Evolutionary conservation across 768 basidiomycete genomes (phyloP), one percentile per base, ranked within the genome.

Genomic region (Mycena rosella): DNA sequence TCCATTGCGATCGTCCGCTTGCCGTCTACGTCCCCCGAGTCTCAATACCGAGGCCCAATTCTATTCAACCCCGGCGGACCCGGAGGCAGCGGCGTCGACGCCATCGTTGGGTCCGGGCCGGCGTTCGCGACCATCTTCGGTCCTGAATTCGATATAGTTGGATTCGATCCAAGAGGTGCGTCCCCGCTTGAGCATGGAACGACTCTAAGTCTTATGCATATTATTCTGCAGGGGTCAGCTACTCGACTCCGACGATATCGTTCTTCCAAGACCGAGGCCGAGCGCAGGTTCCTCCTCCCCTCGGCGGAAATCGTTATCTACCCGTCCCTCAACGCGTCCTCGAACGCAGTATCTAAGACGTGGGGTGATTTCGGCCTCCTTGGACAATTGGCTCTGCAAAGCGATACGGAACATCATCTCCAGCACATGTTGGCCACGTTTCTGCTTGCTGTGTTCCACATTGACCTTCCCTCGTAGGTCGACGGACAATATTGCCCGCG

Each of bases 301-400:
- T 7, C 66, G 52, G 48, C 30, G 10, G 38, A 26, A 44, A 63
- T 51, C 26, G n/a, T 52, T 2, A 11, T 36, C 6, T 64, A 51
- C 38, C 66, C 62, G 3, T 52, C 67, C 26, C 38, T 77, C 6
- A 80, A 80, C 49, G 69, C 63, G 8, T 68, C 77, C 0, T 64
- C 73, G 2, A 76, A 72, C 13, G 75, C 68, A 18, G 63, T 84
- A 1, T 70, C 79, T 2, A 68, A 72, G 4, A 63, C 65, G 4
- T 81, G 79, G 81, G 81, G 81, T 0, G 76, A 76, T 14, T 73
- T 77, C 17, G n/a, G n/a, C n/a, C n/a, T n/a, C n/a, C n/a, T n/a
- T n/a, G n/a, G n/a, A n/a, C n/a, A n/a, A n/a, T n/a, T n/a, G n/a
- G n/a, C n/a, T n/a, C n/a, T n/a, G n/a, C n/a, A n/a, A n/a, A n/a